Conservation (phyloP, 2,329 filamentous ascomycete genomes). For the Niveomyces coronatus region DNA sequence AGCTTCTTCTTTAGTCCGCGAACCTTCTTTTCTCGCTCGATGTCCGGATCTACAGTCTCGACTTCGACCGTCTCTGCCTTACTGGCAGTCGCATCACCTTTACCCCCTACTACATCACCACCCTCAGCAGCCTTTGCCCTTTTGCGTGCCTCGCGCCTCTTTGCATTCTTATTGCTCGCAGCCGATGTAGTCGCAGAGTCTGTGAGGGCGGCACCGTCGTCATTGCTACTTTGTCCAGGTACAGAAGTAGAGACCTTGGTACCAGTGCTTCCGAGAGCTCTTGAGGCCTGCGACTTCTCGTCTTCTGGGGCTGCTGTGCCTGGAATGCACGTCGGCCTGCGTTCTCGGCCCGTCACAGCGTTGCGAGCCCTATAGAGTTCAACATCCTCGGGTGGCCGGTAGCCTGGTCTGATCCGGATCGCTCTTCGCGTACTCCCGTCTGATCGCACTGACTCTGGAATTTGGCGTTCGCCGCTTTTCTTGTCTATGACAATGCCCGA, state of each 20-base stretch:
- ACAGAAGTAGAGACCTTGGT: not conserved
- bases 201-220: not conserved
- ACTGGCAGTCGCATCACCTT: conserved; percentile 43
- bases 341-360: conserved; percentile 73
- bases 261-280: not conserved
- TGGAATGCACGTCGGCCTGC: conserved; percentile 53
- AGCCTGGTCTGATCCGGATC: conserved; percentile 88
- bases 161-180: conserved; percentile 75
- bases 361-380: conserved; percentile 92
- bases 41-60: conserved; percentile 53
- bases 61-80: conserved; percentile 23
- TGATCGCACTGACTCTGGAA: conserved; percentile 74
- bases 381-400: conserved; percentile 88
- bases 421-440: conserved; percentile 91
- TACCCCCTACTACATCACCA: not conserved
- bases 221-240: not conserved
- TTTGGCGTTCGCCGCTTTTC: conserved; percentile 69
- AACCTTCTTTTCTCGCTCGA: conserved; percentile 84
- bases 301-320: conserved; percentile 55
- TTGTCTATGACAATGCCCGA: conserved; percentile 71
- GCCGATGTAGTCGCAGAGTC: conserved; percentile 16
- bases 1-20: conserved; percentile 90
- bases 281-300: conserved; percentile 20
- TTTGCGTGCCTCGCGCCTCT: conserved; percentile 49
- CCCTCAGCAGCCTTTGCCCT: conserved; percentile 46